Conservation (phyloP, 2,329 filamentous ascomycete species). For the Arthrinium puccinioides region DNA sequence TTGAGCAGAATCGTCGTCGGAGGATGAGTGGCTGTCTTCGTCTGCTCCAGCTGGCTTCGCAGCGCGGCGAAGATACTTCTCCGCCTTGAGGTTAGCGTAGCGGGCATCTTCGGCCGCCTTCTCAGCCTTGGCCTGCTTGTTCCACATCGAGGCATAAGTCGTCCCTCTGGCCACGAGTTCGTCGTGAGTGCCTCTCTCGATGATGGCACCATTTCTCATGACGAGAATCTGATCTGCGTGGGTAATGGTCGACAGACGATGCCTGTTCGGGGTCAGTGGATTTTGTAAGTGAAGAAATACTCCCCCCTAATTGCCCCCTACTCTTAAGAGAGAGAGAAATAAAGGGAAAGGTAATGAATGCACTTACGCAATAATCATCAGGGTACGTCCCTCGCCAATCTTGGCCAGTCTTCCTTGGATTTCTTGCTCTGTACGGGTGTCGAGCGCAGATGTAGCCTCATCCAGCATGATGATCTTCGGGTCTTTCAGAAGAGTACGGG, state of each 20-base stretch:
- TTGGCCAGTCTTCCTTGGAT: conserved; percentile 82
- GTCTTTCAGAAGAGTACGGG: conserved; percentile 85
- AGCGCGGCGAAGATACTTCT: background rate
- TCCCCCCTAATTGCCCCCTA: background rate
- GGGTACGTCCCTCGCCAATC: conserved; percentile 77
- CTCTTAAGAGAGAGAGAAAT: too few relatives aligned
- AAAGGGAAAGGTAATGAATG: background rate
- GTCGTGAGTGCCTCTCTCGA: conserved; percentile 71
- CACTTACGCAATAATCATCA: conserved; percentile 86
- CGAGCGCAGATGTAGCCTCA: conserved; percentile 85
- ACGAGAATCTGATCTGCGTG: conserved; percentile 82
- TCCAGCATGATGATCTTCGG: conserved; percentile 89
- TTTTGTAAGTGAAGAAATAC: background rate
- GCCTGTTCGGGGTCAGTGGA: too few relatives aligned
- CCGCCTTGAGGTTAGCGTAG: conserved; percentile 1
- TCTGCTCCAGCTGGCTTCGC: background rate
- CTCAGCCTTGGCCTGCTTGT: conserved; percentile 77
- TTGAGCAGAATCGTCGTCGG: too few relatives aligned
- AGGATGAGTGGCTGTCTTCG: background rate
- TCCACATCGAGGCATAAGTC: conserved; percentile 80
- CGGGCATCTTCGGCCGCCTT: conserved; percentile 34
- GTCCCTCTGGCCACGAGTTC: conserved; percentile 65
- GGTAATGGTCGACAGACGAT: conserved; percentile 79
- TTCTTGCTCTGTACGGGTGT: conserved; percentile 87
- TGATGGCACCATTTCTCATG: conserved; percentile 66